A percentile compares a stretch with the other conserved stretches of the same genome.
Evolutionary conservation across 768 basidiomycete species (phyloP).

Genomic region (Collybia nuda): DNA sequence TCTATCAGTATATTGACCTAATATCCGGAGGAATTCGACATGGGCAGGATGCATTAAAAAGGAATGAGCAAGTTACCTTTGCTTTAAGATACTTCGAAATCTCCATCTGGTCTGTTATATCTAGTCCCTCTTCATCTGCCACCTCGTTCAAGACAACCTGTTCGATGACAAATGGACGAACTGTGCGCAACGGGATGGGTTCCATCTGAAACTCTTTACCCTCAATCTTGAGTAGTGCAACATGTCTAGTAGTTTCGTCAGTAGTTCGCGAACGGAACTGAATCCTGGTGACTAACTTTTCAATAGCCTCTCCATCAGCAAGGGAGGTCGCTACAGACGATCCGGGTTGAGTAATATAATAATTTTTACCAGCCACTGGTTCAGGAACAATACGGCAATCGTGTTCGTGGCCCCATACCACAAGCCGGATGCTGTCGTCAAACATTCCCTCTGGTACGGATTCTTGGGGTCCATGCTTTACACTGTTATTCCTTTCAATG

Average conservation of each 20-base stretch:
- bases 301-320: slow-evolving; percentile 88
- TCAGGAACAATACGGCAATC: slow-evolving; percentile 94
- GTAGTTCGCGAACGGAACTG: background rate
- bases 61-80: slow-evolving; percentile 46
- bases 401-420: slow-evolving; percentile 99
- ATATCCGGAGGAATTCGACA: background rate
- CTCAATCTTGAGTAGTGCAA: slow-evolving; percentile 85
- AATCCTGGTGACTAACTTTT: slow-evolving; percentile 60
- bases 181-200: slow-evolving; percentile 85
- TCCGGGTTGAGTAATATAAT: slow-evolving; percentile 93
- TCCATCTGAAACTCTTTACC: slow-evolving; percentile 85
- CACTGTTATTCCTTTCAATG: slow-evolving; percentile 44
- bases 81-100: slow-evolving; percentile 79
- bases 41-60: background rate
- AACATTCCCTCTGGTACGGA: slow-evolving; percentile 97
- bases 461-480: slow-evolving; percentile 92
- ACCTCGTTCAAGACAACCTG: slow-evolving; percentile 74
- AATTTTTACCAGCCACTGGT: slow-evolving; percentile 86
- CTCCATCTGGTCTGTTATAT: slow-evolving; percentile 78
- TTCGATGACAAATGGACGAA: slow-evolving; percentile 92
- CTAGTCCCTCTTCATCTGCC: slow-evolving; percentile 74
- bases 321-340: slow-evolving; percentile 94
- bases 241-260: slow-evolving; percentile 60
- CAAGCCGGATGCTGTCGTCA: slow-evolving; percentile 89
- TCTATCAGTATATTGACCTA: slow-evolving; percentile 81